Evolutionary conservation across 352 stramenopile species (phyloP).

Genomic region (Poterioochromonas sp.): DNA sequence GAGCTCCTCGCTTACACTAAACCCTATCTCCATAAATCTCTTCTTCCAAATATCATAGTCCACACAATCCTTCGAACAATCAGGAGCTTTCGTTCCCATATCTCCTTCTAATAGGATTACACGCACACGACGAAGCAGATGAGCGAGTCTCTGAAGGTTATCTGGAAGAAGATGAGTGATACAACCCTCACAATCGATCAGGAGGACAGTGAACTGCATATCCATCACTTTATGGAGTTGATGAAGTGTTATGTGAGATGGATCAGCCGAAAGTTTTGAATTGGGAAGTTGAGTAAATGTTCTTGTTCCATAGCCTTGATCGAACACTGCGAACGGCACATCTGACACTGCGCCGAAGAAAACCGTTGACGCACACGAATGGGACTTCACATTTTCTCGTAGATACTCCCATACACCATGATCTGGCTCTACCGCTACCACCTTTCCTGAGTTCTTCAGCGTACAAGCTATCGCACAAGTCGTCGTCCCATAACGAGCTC

Average conservation of each 20-base stretch:
- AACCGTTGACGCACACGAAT: background rate
- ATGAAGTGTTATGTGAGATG: background rate
- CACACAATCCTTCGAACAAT: slow-evolving; percentile 8
- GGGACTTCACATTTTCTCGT: background rate
- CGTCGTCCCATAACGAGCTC: slow-evolving; percentile 8
- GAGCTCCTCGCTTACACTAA: background rate
- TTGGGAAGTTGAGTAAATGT: background rate
- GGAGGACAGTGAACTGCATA: background rate
- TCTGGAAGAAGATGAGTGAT: background rate
- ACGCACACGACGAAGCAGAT: background rate
- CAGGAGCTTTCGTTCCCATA: background rate
- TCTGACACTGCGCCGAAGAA: background rate
- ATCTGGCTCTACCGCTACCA: slow-evolving; percentile 17
- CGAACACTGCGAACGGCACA: background rate
- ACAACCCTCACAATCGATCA: slow-evolving; percentile 30
- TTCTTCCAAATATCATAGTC: slow-evolving; percentile 13
- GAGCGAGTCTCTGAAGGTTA: background rate
- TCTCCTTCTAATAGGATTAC: slow-evolving; percentile 23
- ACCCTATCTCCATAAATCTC: background rate
- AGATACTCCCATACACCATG: slow-evolving; percentile 1
- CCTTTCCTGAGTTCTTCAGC: background rate
- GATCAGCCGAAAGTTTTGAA: background rate
- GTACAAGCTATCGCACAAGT: background rate
- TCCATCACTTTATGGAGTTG: background rate
- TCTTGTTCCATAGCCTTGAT: background rate